Evolutionary conservation across 139 green algal species (phyloP), one percentile per base, ranked within the genome.

Genomic region (Raphidocelis subcapitata): DNA sequence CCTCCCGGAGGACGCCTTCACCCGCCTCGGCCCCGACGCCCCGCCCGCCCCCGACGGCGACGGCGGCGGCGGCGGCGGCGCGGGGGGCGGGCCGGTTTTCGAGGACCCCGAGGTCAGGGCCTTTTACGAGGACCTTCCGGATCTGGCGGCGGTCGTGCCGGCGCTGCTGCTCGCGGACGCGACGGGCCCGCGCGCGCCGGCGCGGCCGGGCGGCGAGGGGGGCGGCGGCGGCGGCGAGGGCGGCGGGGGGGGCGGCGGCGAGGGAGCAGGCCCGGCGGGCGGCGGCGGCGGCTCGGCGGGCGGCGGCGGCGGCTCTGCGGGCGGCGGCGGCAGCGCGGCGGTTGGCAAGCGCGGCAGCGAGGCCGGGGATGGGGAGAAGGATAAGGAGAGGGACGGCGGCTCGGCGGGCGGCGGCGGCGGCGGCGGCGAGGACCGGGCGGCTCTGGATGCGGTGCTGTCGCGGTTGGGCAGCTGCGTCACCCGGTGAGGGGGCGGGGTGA

Each of bases 121-220:
- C 0, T 97, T 98, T 37, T 98, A 98, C 73, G 81, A 96, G 68
- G 79, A 73, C 3, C 83, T 98, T 44, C 87, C 90, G 14, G 90
- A 97, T 65, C 71, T 98, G 33, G 77, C 79, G 29, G 83, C 67
- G 23, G 66, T 95, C 23, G 89, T 98, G 46, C 94, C 94, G 1
- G 83, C 86, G 2, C 82, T 96, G 52, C 81, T 98, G 77, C 80
- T 98, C 65, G 87, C 82, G 1, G 77, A 76, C 18, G 69, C 69
- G 5, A 76, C 60, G 36, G 36, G 56, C 2, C 67, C 24, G 5
- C 33, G 67, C 24, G 61, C 32, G 16, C 60, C 20, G 46, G 26
- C 3, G 37, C 49, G 35, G 63, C 18, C 18, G 24, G 24, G n/a
- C n/a, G n/a, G n/a, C n/a, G n/a, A n/a, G n/a, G n/a, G n/a, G n/a